Percentiles rank a stretch among this genome's conserved stretches.
These are phyloP conservation scores for Dacryopinax spathularia DNA, from an alignment of 768 basidiomycete genomes.

Conservation along the genomic window DNA sequence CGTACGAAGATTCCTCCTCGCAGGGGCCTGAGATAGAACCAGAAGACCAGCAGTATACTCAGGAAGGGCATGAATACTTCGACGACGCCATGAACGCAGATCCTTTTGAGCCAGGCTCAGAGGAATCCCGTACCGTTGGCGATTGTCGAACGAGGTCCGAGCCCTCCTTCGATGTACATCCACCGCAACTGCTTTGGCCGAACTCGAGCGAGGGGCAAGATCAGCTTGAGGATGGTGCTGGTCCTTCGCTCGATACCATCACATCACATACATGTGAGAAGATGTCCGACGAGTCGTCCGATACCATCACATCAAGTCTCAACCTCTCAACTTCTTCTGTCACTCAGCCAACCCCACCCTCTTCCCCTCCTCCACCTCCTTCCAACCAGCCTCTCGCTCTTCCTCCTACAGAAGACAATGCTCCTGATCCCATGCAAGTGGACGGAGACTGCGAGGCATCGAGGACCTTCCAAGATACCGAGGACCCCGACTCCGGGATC, in stretches of 20 bases:
- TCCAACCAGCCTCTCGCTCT: neutral
- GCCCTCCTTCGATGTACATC: no score
- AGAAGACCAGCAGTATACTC: neutral
- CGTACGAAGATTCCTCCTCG: neutral
- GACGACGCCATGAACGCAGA: neutral
- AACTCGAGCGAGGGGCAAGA: no score
- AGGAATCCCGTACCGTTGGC: no score
- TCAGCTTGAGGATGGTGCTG: neutral
- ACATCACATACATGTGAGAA: neutral
- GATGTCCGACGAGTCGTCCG: neutral
- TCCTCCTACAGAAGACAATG: neutral
- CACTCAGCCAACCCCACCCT: neutral
- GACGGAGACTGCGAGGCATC: neutral
- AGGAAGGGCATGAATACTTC: neutral
- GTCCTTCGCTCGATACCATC: neutral
- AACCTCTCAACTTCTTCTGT: neutral
- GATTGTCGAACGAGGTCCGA: no score
- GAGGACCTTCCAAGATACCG: neutral
- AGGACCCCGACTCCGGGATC: neutral
- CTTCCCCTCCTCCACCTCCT: neutral
- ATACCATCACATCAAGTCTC: constrained; percentile 1
- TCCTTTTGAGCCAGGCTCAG: no score
- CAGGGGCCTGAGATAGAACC: neutral
- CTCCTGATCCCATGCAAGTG: neutral
- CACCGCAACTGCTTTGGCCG: no score